These are phyloP conservation scores for Talaromyces borbonicus DNA, from an alignment of 495 filamentous ascomycete species.

Conservation along the genomic window DNA sequence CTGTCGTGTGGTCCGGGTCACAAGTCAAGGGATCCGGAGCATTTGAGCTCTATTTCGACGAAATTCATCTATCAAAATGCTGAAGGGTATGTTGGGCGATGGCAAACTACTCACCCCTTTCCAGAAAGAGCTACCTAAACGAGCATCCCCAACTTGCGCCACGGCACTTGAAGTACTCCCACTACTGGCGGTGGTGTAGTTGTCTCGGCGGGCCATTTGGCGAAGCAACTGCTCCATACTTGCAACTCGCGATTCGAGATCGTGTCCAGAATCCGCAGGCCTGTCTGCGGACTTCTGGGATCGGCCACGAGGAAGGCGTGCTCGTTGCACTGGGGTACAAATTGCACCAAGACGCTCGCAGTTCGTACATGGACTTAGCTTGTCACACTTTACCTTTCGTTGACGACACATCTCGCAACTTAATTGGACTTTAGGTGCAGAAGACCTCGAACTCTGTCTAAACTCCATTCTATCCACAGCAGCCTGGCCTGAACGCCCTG, in stretches of 20 bases:
- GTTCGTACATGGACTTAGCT: constrained; percentile 59
- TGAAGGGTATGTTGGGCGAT: too few relatives aligned
- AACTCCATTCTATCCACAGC: neutral
- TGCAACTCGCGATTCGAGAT: neutral
- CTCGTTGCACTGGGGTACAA: constrained; percentile 41
- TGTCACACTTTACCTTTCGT: constrained; percentile 75
- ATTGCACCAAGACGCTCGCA: constrained; percentile 50
- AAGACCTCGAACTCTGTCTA: neutral
- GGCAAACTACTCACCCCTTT: too few relatives aligned
- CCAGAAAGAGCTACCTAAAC: too few relatives aligned
- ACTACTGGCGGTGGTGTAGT: too few relatives aligned
- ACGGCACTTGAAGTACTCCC: too few relatives aligned
- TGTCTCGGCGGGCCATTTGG: too few relatives aligned
- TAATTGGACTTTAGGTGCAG: neutral
- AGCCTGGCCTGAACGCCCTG: neutral
- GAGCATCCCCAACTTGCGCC: too few relatives aligned
- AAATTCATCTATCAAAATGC: too few relatives aligned
- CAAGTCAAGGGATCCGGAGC: too few relatives aligned
- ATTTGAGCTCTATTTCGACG: too few relatives aligned
- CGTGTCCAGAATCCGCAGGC: neutral
- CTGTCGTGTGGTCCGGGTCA: too few relatives aligned
- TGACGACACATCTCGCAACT: constrained; percentile 44
- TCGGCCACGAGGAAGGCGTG: constrained; percentile 29
- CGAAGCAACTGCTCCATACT: neutral
- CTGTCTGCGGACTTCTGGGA: constrained; percentile 21